Percentiles rank a stretch among this genome's conserved stretches.
Conservation (phyloP, 306 rosid species). For the Prunus kanzakura region DNA sequence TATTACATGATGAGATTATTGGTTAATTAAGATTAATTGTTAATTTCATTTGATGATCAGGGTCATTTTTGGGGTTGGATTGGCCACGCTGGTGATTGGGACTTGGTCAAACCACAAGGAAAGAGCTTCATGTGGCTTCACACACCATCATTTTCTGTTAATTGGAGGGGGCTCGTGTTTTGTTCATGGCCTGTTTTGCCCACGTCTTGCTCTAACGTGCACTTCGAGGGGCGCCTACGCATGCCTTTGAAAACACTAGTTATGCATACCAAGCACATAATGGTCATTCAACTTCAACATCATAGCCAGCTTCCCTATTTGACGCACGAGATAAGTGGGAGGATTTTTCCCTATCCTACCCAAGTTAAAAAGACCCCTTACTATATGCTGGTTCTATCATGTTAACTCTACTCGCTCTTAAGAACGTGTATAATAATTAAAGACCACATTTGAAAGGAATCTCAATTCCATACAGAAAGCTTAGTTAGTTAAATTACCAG, state of each 20-base stretch:
- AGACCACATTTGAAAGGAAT: not conserved
- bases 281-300: too few relatives aligned
- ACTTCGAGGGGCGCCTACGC: too few relatives aligned
- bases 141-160: constrained; percentile 87
- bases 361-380: not conserved
- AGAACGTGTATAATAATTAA: not conserved
- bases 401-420: not conserved
- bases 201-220: too few relatives aligned
- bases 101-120: constrained; percentile 73
- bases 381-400: not conserved
- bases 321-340: too few relatives aligned
- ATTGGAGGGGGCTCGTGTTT: constrained; percentile 91
- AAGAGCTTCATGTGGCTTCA: constrained; percentile 73
- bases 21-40: not conserved
- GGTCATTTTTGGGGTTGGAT: constrained; percentile 70
- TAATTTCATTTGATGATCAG: constrained; percentile 29
- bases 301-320: not conserved
- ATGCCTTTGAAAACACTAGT: too few relatives aligned
- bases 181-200: constrained; percentile 73
- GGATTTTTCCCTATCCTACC: not conserved
- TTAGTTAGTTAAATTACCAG: not conserved
- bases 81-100: constrained; percentile 87
- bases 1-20: too few relatives aligned
- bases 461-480: not conserved
- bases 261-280: too few relatives aligned